These are phyloP conservation scores for Linnemannia zychae DNA, from an alignment of 192 early-diverging fungal genomes.

Conservation along the genomic window DNA sequence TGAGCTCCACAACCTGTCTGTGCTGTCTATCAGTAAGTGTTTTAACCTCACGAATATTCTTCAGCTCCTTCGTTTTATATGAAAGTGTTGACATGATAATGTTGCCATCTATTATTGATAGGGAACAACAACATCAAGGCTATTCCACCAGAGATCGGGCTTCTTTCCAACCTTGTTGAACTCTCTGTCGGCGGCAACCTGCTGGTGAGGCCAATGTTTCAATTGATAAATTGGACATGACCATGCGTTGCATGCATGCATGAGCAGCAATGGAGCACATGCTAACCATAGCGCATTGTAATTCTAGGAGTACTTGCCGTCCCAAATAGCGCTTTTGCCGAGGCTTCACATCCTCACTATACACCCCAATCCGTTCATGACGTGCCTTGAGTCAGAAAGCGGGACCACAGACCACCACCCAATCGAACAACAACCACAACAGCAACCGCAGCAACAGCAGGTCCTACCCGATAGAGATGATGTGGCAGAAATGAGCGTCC, in stretches of 20 bases:
- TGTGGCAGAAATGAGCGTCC: not conserved
- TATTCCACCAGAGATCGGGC: conserved; percentile 60
- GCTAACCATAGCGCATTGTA: not conserved
- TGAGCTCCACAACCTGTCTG: conserved; percentile 58
- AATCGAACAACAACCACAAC: not conserved
- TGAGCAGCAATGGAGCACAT: not conserved
- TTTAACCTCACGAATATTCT: not conserved
- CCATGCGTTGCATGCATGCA: not conserved
- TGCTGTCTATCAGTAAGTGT: conserved; percentile 62
- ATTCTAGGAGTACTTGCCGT: conserved; percentile 41
- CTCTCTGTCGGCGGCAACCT: conserved; percentile 63
- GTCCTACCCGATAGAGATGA: not conserved
- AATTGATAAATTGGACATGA: not conserved
- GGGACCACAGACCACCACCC: not conserved
- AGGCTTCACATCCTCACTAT: conserved; percentile 58
- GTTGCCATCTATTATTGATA: not conserved
- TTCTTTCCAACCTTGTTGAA: conserved; percentile 61
- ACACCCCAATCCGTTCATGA: conserved; percentile 58
- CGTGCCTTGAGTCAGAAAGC: not conserved
- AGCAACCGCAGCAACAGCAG: not conserved
- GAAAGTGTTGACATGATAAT: not conserved
- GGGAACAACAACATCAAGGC: conserved; percentile 58
- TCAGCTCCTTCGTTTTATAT: not conserved
- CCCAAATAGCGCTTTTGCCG: conserved; percentile 54
- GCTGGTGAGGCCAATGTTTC: conserved; percentile 37